Base-by-base conservation (phyloP, 495 filamentous ascomycete species). In the Cercophora newfieldiana region DNA sequence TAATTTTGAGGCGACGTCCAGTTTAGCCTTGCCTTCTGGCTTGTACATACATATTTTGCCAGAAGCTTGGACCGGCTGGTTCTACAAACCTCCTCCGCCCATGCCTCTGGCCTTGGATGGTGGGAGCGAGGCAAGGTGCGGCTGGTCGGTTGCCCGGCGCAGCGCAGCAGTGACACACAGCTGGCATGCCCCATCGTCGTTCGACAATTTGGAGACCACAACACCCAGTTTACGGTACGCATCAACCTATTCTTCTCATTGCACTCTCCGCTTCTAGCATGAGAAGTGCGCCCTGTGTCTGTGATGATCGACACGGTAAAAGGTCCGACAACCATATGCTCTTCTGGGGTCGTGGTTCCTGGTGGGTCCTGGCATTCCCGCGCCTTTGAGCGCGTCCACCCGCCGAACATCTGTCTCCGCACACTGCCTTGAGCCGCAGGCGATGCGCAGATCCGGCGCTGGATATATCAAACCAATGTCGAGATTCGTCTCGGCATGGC, bases 281-380 rank as follows among this genome's bases (percentile, higher is more conserved):
- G 12, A 33, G 8, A 8, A 14, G 2, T 44, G 2, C 18, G 28
- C 51, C 54, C 33, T 3, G 65, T 73, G 82, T 82, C 82, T 54
- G 75, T 86, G 85, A 88, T 88, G 85, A 85, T 65, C 74, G 70
- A 73, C 33, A 69, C 83, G 85, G 85, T 88, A 88, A 88, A 88
- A 88, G 85, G 85, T 83, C 83, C 68, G 83, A 88, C 80, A 79
- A 77, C 64, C 62, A 54, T 50, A 26, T 19, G 68, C 69, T 69
- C 71, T 68, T 72, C 75, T 72, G 74, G 75, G 77, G 70, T 69
- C 69, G 72, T 72, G 77, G 55, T 29, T 49, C 58, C 60, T 29
- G 25, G 47, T 25, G 22, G 25, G 37, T n/a, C 57, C 24, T 22
- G 14, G 26, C 14, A 7, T 37, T 59, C n/a, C n/a, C 62, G 67